Conservation (phyloP, 768 basidiomycete genomes). For the Crassisporium funariophilum region DNA sequence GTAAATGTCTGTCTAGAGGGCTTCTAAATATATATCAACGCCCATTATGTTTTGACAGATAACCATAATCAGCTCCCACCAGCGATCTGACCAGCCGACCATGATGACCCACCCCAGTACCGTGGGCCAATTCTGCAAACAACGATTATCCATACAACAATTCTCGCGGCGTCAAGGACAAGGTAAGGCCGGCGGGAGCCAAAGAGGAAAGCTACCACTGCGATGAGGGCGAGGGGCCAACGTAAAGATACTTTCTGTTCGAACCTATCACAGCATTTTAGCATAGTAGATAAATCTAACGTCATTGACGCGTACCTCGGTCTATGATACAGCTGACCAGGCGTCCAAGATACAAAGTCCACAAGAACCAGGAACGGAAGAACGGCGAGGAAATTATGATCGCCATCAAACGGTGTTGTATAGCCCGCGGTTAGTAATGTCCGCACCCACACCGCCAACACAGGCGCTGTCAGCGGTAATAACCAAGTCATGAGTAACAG, state of each 20-base stretch:
- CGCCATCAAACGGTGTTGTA: conserved; percentile 78
- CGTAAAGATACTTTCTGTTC: conserved; percentile 45
- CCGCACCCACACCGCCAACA: conserved; percentile 87
- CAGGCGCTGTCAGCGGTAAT: conserved; percentile 74
- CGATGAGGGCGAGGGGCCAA: conserved; percentile 56
- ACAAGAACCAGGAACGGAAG: conserved; percentile 66
- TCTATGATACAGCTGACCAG: conserved; percentile 42
- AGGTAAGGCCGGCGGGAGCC: conserved; percentile 69
- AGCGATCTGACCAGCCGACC: conserved; percentile 22
- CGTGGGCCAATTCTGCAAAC: conserved; percentile 48
- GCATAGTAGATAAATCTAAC: conserved; percentile 3
- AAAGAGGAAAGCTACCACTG: conserved; percentile 57
- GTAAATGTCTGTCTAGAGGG: no score
- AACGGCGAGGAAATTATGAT: conserved; percentile 71
- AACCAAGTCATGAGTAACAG: conserved; percentile 81
- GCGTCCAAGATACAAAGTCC: conserved; percentile 58
- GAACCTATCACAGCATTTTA: conserved; percentile 32
- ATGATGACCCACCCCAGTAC: conserved; percentile 49
- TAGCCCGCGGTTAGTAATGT: conserved; percentile 81
- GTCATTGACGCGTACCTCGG: conserved; percentile 42
- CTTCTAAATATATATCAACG: no score
- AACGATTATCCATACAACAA: conserved; percentile 48
- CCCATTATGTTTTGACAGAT: no score
- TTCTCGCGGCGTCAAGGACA: conserved; percentile 63
- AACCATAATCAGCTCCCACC: no score